These are phyloP conservation scores for Rhodotorula sp. DNA, from an alignment of 1,284 basidiomycete species.

Conservation along the genomic window DNA sequence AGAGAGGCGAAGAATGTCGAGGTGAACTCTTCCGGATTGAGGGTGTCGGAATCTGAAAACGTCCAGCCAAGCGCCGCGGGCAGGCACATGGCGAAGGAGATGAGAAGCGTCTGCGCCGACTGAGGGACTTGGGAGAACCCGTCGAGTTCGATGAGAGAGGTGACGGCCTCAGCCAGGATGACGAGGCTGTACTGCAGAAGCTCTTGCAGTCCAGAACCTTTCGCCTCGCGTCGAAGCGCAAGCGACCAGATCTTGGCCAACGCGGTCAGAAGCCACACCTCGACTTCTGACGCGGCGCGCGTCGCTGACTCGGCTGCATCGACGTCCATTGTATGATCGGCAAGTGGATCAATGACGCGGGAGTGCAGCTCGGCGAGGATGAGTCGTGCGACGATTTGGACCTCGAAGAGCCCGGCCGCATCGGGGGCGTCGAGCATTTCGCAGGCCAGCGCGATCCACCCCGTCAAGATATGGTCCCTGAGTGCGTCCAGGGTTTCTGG, in stretches of 20 bases:
- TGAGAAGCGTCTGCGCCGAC: too few relatives aligned
- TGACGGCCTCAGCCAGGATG: neutral
- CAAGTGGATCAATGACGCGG: neutral
- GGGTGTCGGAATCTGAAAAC: too few relatives aligned
- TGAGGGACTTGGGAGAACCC: too few relatives aligned
- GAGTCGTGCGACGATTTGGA: neutral
- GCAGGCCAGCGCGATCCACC: slow-evolving; percentile 16
- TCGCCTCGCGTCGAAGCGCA: neutral
- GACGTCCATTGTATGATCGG: slow-evolving; percentile 11
- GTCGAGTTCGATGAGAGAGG: neutral
- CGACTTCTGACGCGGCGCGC: neutral
- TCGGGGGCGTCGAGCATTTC: neutral
- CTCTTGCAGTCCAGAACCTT: neutral
- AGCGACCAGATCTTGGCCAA: slow-evolving; percentile 5
- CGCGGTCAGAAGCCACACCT: neutral
- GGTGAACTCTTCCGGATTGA: too few relatives aligned
- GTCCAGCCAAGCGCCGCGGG: too few relatives aligned
- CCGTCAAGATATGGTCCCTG: neutral
- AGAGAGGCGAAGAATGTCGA: too few relatives aligned
- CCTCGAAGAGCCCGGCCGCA: neutral
- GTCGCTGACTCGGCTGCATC: neutral
- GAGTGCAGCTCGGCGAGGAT: slow-evolving; percentile 8
- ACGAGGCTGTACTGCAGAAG: neutral
- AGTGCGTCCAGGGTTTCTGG: neutral
- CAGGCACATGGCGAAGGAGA: too few relatives aligned